These are phyloP conservation scores for Neckera pumila DNA, from an alignment of 225 moss, liverwort and hornwort genomes.

Conservation along the genomic window DNA sequence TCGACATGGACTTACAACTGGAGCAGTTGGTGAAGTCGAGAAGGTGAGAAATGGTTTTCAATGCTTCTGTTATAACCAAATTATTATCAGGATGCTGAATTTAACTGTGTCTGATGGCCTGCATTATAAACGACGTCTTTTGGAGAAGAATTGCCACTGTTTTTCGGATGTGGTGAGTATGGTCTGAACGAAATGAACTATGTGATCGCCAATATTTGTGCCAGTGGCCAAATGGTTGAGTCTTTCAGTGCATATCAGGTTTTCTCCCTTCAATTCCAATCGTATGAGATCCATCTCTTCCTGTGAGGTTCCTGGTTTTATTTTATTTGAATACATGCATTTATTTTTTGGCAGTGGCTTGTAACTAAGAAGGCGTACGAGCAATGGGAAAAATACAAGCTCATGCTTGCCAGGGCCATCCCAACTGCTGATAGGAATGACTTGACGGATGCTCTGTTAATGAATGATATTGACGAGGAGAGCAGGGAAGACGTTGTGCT, in stretches of 20 bases:
- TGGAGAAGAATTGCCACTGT: not conserved
- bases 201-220: not conserved
- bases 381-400: constrained; percentile 76
- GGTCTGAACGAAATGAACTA: not conserved
- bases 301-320: not conserved
- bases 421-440: constrained; percentile 2
- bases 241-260: not conserved
- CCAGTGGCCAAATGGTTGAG: not conserved
- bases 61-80: not conserved
- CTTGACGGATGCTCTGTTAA: not conserved
- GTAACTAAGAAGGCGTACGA: constrained; percentile 50
- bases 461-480: constrained; percentile 9
- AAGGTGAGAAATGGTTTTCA: constrained; percentile 29
- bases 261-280: not conserved
- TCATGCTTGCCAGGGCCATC: constrained; percentile 36
- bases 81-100: not conserved
- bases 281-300: not conserved
- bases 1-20: constrained; percentile 47
- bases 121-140: not conserved
- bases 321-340: not conserved
- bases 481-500: constrained; percentile 50
- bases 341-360: constrained; percentile 52
- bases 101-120: not conserved
- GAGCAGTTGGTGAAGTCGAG: constrained; percentile 30
- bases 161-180: not conserved